Evolutionary conservation across 805 yeast species (phyloP).

Genomic region (Candida anglica): DNA sequence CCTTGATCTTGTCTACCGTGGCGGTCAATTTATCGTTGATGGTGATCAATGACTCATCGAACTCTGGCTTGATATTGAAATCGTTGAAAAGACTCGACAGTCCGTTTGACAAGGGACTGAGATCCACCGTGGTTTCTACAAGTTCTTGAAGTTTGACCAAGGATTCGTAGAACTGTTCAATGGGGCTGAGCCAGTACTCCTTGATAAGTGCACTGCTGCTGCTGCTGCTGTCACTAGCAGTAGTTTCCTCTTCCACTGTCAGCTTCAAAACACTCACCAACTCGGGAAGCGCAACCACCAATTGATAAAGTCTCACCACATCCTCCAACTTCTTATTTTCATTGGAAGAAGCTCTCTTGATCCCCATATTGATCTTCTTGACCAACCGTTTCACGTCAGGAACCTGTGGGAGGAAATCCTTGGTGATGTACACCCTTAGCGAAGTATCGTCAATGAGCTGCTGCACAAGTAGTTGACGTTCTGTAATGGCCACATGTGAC

Average conservation of each 20-base stretch:
- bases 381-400: constrained; percentile 81
- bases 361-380: constrained; percentile 51
- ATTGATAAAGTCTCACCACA: constrained; percentile 83
- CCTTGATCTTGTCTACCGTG: constrained; percentile 51
- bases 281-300: constrained; percentile 68
- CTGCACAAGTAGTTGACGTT: constrained; percentile 75
- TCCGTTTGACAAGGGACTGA: constrained; percentile 57
- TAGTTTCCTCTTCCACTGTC: constrained; percentile 30
- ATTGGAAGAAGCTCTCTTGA: constrained; percentile 24
- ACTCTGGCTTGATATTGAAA: constrained; percentile 82
- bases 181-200: constrained; percentile 54
- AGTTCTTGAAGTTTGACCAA: constrained; percentile 72
- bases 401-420: constrained; percentile 61
- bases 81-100: constrained; percentile 49
- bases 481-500: constrained; percentile 50
- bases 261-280: constrained; percentile 49
- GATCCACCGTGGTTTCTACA: constrained; percentile 89
- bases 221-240: too few species aligned
- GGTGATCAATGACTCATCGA: constrained; percentile 69
- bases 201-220: constrained; percentile 43
- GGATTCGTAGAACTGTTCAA: constrained; percentile 46
- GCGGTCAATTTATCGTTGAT: constrained; percentile 57
- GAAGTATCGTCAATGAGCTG: constrained; percentile 66
- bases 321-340: constrained; percentile 74
- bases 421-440: constrained; percentile 60